Base-by-base conservation (phyloP, 345 rosid genomes). In the Jatropha curcas region DNA sequence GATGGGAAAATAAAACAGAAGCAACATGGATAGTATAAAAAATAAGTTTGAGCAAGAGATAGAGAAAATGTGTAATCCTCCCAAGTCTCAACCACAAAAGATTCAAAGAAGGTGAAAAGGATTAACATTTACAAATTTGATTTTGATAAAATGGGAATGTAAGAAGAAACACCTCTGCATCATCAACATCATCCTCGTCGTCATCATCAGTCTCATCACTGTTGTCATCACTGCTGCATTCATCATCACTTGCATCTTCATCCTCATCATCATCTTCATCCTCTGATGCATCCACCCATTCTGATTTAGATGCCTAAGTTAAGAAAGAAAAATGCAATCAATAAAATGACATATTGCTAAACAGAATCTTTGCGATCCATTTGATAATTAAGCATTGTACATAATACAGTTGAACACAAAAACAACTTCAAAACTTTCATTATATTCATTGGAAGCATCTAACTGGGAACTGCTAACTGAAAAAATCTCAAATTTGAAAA, bases 251-350 rank as follows among this genome's bases (percentile, higher is more conserved):
- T 25, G 60, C 83, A 64, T 83, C 93, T 13, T 83, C 92, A 56
- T 85, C 89, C 0, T 86, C 97, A n/a, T 90, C 96, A 22, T 82
- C 97, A 70, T 89, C 91, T 37, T 94, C 98, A 60, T 87, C 91
- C 68, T 94, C 98, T 20, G 95, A 90, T 52, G 84, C 91, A 74
- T 90, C 95, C 43, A 92, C 76, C 97, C 98, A 94, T 82, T 94
- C 97, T 60, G 90, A 83, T 85, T 94, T 97, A 77, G 95, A 84
- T 67, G 97, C 91, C 98, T 94, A 50, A 33, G 64, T 75, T 20
- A 68, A 22, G 70, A 59, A 59, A 71, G 62, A 12, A 62, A 65
- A 58, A 22, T 64, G 22, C 48, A 59, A 20, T 70, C 39, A 67
- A 60, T 22, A 68, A 28, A 53, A 50, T 3, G 60, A 68, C 25